These are phyloP conservation scores for Thalia dealbata DNA, from an alignment of 176 grass and related monocot species.

Conservation along the genomic window DNA sequence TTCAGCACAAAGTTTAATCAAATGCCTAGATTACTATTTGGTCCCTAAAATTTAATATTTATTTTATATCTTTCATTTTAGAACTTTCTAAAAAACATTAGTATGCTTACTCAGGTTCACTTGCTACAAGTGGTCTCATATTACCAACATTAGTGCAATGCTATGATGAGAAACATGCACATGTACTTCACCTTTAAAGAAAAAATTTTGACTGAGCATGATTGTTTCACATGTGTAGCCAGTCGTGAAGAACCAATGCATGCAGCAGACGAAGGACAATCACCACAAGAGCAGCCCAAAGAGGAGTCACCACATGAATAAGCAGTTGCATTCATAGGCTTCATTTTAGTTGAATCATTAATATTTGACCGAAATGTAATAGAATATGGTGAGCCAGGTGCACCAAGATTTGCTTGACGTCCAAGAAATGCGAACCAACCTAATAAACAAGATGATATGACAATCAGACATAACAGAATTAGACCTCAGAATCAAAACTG, in stretches of 20 bases:
- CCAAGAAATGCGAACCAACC: slow-evolving; percentile 88
- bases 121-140: too few species aligned
- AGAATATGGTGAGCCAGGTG: slow-evolving; percentile 65
- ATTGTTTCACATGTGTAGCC: slow-evolving; percentile 29
- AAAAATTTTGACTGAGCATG: slow-evolving; percentile 66
- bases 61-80: too few species aligned
- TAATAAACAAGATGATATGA: slow-evolving; percentile 31
- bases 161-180: background rate
- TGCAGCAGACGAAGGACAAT: slow-evolving; percentile 76
- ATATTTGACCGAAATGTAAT: slow-evolving; percentile 62
- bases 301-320: slow-evolving; percentile 94
- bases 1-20: too few species aligned
- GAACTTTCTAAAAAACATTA: too few species aligned
- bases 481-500: slow-evolving; percentile 5
- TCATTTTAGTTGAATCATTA: slow-evolving; percentile 45
- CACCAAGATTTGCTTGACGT: slow-evolving; percentile 41
- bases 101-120: too few species aligned
- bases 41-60: too few species aligned
- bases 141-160: too few species aligned
- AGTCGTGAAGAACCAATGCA: slow-evolving; percentile 40
- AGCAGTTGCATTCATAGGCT: slow-evolving; percentile 71
- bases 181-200: slow-evolving; percentile 55
- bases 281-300: slow-evolving; percentile 94
- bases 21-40: too few species aligned
- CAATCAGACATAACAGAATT: background rate